Evolutionary conservation across 164 flowering plant species (phyloP), one percentile per base, ranked within the genome.

Genomic region (Dillenia suffruticosa): DNA sequence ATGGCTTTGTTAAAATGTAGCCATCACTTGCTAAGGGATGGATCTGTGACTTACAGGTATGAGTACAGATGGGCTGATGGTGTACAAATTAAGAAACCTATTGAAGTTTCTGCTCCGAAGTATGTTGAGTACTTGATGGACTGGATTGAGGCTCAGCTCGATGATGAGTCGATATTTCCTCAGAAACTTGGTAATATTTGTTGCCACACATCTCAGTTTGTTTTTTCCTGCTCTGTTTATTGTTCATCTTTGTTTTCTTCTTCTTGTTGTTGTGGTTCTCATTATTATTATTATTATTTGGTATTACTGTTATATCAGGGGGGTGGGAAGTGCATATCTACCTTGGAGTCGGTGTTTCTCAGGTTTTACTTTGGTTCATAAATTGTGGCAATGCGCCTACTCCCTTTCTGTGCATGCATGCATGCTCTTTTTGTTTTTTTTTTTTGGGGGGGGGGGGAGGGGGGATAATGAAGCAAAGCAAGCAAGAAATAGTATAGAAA

Each of bases 21-120:
- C 6, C 40, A 32, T 32, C 7, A 32, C 5, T 32, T 32, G 40
- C 40, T 32, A 32, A 32, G 40, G 40, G 40, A 32, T 32, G 40
- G 6, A 32, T 32, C 40, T 32, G 40, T 32, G 40, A 32, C 40
- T 32, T 66, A 24, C 82, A 95, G 99, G 85, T 94, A 94, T 49
- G 96, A 91, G 70, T 95, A 95, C 68, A 76, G 96, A 75, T 95
- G 99, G 99, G 99, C 99, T 44, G 99, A 95, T 78, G 99, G 99
- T 51, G 92, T 92, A 46, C 88, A 82, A 66, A 88, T 95, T 58
- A 95, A 92, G 81, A 95, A 89, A 68, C 99, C 99, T 12, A 95
- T 95, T 57, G 96, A 92, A 70, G 99, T 95, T 68, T 92, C 99
- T 53, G 99, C 99, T 60, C 99, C 99, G 56, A 95, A 92, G 70